These are phyloP conservation scores for Calocybe cyanea DNA, from an alignment of 768 basidiomycete species.

Conservation along the genomic window DNA sequence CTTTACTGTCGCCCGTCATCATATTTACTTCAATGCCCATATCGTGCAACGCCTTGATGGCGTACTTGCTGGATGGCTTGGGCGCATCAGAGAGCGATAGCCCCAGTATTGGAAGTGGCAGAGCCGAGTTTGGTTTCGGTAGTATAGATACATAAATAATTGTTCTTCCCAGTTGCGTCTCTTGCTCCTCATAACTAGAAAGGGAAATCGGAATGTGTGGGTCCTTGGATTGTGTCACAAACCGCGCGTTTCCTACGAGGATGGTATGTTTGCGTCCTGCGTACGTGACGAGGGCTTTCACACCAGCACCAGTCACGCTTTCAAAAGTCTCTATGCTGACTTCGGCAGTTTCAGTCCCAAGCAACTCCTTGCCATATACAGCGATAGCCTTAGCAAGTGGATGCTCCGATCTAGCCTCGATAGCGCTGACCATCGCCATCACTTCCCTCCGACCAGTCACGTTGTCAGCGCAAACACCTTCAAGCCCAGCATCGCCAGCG, in stretches of 20 bases:
- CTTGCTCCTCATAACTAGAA: slow-evolving; percentile 60
- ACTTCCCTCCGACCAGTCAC: slow-evolving; percentile 54
- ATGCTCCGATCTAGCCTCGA: slow-evolving; percentile 92
- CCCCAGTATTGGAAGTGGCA: slow-evolving; percentile 64
- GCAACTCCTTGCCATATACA: slow-evolving; percentile 65
- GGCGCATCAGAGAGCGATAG: slow-evolving; percentile 86
- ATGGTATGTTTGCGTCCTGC: slow-evolving; percentile 52
- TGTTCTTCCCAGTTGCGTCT: slow-evolving; percentile 72
- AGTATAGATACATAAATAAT: slow-evolving; percentile 82
- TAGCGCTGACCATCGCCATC: slow-evolving; percentile 78
- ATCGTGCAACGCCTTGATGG: slow-evolving; percentile 70
- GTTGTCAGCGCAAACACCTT: slow-evolving; percentile 57
- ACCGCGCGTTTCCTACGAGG: slow-evolving; percentile 73
- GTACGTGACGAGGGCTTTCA: slow-evolving; percentile 64
- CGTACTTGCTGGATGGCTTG: slow-evolving; percentile 79
- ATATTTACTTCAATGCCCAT: slow-evolving; percentile 94
- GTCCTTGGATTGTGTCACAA: slow-evolving; percentile 54
- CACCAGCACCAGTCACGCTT: slow-evolving; percentile 85
- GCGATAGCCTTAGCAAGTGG: slow-evolving; percentile 95
- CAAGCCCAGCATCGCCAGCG: slow-evolving; percentile 39
- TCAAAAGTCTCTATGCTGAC: slow-evolving; percentile 73
- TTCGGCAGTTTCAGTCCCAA: slow-evolving; percentile 45
- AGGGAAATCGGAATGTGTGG: slow-evolving; percentile 57
- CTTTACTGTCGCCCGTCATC: slow-evolving; percentile 90
- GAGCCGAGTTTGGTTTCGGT: slow-evolving; percentile 30